Conservation (phyloP, 73 alveolate species). For the Paramecium primaurelia region DNA sequence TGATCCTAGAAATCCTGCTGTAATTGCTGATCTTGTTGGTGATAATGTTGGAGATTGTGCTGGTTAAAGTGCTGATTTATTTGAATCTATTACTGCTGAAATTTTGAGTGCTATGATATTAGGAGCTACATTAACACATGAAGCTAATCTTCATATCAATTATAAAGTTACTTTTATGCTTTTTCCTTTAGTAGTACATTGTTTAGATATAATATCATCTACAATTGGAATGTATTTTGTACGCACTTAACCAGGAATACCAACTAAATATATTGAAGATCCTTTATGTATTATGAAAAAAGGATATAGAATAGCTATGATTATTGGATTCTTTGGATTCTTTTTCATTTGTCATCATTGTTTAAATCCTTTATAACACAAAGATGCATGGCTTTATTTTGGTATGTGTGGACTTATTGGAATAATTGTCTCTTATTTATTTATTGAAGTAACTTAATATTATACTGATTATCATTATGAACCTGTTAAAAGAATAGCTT, state of each 20-base stretch:
- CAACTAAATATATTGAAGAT: conserved; percentile 78
- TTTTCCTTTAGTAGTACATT: conserved; percentile 82
- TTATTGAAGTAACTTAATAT: conserved; percentile 70
- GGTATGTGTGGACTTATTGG: conserved; percentile 74
- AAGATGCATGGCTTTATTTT: conserved; percentile 67
- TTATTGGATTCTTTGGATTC: conserved; percentile 74
- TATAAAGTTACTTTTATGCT: conserved; percentile 73
- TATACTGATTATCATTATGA: conserved; percentile 87
- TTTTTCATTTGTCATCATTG: conserved; percentile 67
- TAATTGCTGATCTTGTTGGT: conserved; percentile 90
- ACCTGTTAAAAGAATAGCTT: conserved; percentile 83
- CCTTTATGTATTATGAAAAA: conserved; percentile 74
- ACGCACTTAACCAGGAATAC: conserved; percentile 77
- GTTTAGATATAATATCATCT: conserved; percentile 71
- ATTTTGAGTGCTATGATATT: conserved; percentile 87
- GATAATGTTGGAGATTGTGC: conserved; percentile 97
- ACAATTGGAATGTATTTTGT: conserved; percentile 77
- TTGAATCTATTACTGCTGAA: conserved; percentile 92
- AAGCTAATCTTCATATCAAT: conserved; percentile 57
- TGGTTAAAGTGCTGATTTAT: conserved; percentile 87
- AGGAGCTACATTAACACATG: conserved; percentile 79
- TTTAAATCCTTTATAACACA: conserved; percentile 48
- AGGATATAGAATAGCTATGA: conserved; percentile 74
- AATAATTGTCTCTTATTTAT: conserved; percentile 70
- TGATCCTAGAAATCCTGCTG: conserved; percentile 95